Base-by-base conservation (phyloP, 2,329 filamentous ascomycete species). In the Xylaria sp. region DNA sequence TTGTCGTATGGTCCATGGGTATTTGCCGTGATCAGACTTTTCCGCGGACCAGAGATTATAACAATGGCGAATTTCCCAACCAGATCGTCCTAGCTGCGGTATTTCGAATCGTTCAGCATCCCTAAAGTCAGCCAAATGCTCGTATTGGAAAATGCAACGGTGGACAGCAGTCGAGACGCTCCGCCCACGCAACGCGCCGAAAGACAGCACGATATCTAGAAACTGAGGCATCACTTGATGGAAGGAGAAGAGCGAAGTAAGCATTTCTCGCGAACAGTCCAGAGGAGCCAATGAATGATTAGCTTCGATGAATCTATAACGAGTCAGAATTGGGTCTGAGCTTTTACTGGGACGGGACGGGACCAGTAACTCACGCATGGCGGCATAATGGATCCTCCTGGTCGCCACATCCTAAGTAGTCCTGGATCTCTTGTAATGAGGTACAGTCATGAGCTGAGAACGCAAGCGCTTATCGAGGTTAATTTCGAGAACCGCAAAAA, bases 181-280 rank as follows among this genome's bases (percentile, higher is more conserved):
- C n/a, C 13, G 56, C 3, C 65, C 65, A 3, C 60, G 46, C 25
- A 57, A 25, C 12, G 39, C 50, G 3, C 65, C 60, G 18, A 67
- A 67, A 4, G 10, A 53, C 1, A 67, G 55, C 12, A 55, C 53
- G 1, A 67, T 23, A 23, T 67, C 60, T 2, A 67, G 45, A 18
- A 67, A 67, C 12, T 67, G 65, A 25, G 65, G 34, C 60, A 67
- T 65, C 1, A 67, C 65, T 15, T 64, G 65, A 57, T 67, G 50
- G 12, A 61, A 65, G 2, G 12, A 53, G 32, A 67, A 43, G 10
- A 64, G 12, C 0, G 48, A 18, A 5, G 39, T 41, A 0, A 67
- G 15, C 61, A 67, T 67, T 8, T 67, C 55, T 25, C 50, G 60
- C 2, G 60, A 65, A 12, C 55, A 67, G 23, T 67, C 30, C 3